Evolutionary conservation across 2,329 filamentous ascomycete genomes (phyloP).

Genomic region (Cordyceps militaris): DNA sequence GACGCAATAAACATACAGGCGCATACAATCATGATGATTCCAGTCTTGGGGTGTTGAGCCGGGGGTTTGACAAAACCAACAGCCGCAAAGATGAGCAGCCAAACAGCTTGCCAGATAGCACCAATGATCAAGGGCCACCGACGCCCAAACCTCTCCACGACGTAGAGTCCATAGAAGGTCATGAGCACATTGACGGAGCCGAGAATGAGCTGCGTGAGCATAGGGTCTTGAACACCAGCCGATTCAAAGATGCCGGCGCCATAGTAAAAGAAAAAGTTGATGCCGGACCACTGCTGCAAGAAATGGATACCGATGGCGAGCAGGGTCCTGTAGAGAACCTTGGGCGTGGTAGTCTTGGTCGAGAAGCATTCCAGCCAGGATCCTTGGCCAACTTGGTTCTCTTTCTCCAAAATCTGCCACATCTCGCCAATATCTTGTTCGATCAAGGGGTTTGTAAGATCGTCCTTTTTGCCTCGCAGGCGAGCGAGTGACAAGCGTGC

Average conservation of each 20-base stretch:
- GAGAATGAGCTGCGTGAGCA: constrained; percentile 61
- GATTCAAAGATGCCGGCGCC: constrained; percentile 60
- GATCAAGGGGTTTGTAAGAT: constrained; percentile 37
- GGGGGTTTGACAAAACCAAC: constrained; percentile 44
- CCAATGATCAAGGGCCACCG: constrained; percentile 60
- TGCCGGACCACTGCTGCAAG: constrained; percentile 59
- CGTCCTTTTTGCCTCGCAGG: constrained; percentile 44
- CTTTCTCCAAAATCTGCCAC: constrained; percentile 38
- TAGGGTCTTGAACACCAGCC: constrained; percentile 59
- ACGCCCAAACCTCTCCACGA: constrained; percentile 63
- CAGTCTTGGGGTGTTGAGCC: constrained; percentile 38
- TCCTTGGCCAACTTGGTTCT: constrained; percentile 37
- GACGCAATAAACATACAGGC: constrained; percentile 69
- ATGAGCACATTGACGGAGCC: constrained; percentile 60
- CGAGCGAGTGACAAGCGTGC: constrained; percentile 45
- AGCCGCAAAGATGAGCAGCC: constrained; percentile 57
- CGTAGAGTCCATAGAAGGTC: constrained; percentile 60
- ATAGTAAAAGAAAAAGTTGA: constrained; percentile 59
- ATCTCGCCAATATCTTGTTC: constrained; percentile 49
- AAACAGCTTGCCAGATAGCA: constrained; percentile 59
- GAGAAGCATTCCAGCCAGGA: constrained; percentile 56
- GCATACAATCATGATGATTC: constrained; percentile 63
- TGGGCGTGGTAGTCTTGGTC: constrained; percentile 43
- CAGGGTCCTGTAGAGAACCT: constrained; percentile 55
- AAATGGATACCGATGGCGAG: constrained; percentile 59